These are phyloP conservation scores for Globisporangium middletonii DNA, from an alignment of 352 stramenopile genomes.

Conservation along the genomic window DNA sequence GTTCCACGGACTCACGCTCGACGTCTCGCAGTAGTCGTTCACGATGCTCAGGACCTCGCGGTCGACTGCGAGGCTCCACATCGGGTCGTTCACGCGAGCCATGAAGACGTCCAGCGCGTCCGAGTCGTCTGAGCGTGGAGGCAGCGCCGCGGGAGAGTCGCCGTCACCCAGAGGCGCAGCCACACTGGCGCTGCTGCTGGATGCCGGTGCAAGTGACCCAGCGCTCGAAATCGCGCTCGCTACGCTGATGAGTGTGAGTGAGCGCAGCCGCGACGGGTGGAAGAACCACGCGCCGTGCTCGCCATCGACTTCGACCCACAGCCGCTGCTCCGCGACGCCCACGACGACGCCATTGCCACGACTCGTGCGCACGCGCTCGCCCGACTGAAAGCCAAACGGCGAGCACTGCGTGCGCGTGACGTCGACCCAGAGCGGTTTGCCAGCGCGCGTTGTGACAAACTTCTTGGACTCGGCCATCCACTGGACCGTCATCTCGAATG, in stretches of 20 bases:
- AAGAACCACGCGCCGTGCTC: constrained; percentile 78
- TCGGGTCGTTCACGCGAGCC: constrained; percentile 20
- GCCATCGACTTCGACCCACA: constrained; percentile 82
- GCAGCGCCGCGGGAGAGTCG: too few species aligned
- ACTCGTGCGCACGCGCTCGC: constrained; percentile 63
- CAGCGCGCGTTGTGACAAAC: constrained; percentile 57
- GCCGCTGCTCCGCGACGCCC: constrained; percentile 41
- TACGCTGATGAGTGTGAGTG: constrained; percentile 22
- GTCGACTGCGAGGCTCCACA: constrained; percentile 40
- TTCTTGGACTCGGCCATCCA: constrained; percentile 46
- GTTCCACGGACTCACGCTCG: constrained; percentile 59
- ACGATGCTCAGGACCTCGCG: constrained; percentile 30
- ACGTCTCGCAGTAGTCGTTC: constrained; percentile 51
- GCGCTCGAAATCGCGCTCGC: not conserved
- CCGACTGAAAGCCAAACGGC: constrained; percentile 39
- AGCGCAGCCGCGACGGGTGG: constrained; percentile 55
- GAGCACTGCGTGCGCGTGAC: constrained; percentile 27
- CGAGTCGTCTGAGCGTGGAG: not conserved
- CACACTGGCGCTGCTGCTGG: too few species aligned
- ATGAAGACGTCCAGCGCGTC: constrained; percentile 14
- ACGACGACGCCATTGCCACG: constrained; percentile 70
- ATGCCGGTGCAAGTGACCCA: not conserved
- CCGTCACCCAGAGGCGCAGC: not conserved
- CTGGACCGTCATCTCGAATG: constrained; percentile 44
- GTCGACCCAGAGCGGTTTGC: constrained; percentile 67